phyloP scores from a whole-genome alignment of 768 basidiomycete species.

The Melanogaster broomeanus region DNA sequence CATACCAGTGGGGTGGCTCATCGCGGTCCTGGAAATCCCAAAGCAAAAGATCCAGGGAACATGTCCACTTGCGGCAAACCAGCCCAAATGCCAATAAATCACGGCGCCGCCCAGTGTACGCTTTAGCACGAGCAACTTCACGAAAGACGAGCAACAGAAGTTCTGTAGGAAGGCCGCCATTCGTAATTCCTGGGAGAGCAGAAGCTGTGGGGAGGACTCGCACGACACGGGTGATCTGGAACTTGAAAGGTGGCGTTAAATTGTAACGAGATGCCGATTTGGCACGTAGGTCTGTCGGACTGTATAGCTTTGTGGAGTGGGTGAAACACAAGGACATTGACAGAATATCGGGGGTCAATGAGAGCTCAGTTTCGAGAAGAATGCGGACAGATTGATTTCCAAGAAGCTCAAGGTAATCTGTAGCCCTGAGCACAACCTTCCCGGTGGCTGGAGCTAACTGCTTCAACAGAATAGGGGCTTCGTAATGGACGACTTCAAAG shows the following conservation, averaged over 20 bases:
- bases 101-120: neutral
- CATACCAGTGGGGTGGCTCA: too few relatives aligned
- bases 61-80: neutral
- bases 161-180: neutral
- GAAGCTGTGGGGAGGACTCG: neutral
- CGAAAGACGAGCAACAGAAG: neutral
- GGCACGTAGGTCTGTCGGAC: neutral
- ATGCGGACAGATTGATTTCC: neutral
- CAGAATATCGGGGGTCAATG: neutral
- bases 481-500: constrained; percentile 15
- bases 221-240: neutral
- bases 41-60: constrained; percentile 1
- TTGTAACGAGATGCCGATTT: neutral
- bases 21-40: too few relatives aligned
- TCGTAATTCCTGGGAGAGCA: too few relatives aligned
- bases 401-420: neutral
- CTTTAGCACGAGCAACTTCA: neutral
- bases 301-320: neutral
- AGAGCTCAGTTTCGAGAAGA: neutral
- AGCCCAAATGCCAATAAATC: constrained; percentile 5
- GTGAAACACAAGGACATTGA: neutral
- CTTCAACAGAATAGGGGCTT: neutral
- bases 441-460: neutral
- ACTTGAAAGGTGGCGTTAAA: neutral
- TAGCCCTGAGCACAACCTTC: neutral